phyloP scores from a whole-genome alignment of 495 filamentous ascomycete genomes.

The Xylaria acuta region DNA sequence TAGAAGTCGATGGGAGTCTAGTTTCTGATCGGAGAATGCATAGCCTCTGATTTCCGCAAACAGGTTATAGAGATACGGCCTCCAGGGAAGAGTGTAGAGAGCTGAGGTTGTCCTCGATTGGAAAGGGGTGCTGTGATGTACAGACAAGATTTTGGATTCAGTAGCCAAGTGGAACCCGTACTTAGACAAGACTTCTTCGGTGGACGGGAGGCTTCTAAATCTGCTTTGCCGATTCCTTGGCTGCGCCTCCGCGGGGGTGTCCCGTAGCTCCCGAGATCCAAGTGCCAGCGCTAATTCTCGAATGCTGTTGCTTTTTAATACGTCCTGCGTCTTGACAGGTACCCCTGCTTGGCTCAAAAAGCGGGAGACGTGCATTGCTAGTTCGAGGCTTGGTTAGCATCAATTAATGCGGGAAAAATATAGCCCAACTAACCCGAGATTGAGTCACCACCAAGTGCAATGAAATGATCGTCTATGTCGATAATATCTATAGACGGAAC shows the following conservation, averaged over 20 bases:
- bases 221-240: not conserved
- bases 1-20: not conserved
- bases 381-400: not conserved
- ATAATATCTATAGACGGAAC: slow-evolving; percentile 36
- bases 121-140: slow-evolving; percentile 17
- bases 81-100: not conserved
- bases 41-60: slow-evolving; percentile 9
- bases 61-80: slow-evolving; percentile 16
- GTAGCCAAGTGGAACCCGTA: not conserved
- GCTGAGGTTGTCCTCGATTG: slow-evolving; percentile 8
- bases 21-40: not conserved
- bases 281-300: slow-evolving; percentile 8
- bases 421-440: slow-evolving; percentile 49
- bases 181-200: not conserved
- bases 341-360: slow-evolving; percentile 11
- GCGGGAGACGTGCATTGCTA: slow-evolving; percentile 15
- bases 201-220: not conserved
- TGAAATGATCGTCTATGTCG: slow-evolving; percentile 56
- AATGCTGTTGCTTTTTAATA: slow-evolving; percentile 11
- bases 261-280: not conserved
- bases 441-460: slow-evolving; percentile 66
- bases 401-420: not conserved
- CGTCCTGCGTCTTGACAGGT: slow-evolving; percentile 14
- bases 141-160: slow-evolving; percentile 4
- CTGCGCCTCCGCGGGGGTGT: not conserved